Evolutionary conservation across 306 rosid genomes (phyloP).

Genomic region (Morella rubra): DNA sequence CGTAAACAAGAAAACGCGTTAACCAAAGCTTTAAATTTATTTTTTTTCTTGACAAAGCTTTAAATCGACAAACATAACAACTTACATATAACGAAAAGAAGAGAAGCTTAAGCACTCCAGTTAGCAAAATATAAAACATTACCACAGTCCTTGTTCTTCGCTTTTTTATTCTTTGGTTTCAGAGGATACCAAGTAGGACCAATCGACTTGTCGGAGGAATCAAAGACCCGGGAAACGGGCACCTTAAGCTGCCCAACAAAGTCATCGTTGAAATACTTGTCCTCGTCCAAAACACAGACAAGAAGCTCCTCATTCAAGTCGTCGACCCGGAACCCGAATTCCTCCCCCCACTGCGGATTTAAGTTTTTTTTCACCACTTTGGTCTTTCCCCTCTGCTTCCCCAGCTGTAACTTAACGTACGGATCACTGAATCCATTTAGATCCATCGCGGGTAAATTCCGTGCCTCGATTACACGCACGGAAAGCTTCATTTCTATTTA

Average conservation of each 20-base stretch:
- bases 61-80: not conserved
- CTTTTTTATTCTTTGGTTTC: conserved; percentile 63
- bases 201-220: conserved; percentile 58
- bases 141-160: conserved; percentile 82
- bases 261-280: conserved; percentile 77
- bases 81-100: not conserved
- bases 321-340: conserved; percentile 70
- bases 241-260: conserved; percentile 62
- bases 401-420: conserved; percentile 75
- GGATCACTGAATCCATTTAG: conserved; percentile 66
- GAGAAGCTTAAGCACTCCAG: not conserved
- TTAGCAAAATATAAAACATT: conserved; percentile 19
- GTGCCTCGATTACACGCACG: conserved; percentile 81
- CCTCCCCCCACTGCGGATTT: conserved; percentile 83
- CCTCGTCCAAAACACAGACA: conserved; percentile 74
- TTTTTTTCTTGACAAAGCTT: no score
- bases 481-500: conserved; percentile 57
- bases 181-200: conserved; percentile 73
- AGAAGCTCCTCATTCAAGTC: conserved; percentile 65
- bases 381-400: conserved; percentile 73
- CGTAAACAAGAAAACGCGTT: not conserved
- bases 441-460: conserved; percentile 55
- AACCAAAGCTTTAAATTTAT: not conserved
- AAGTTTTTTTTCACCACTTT: conserved; percentile 72
- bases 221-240: conserved; percentile 63